phyloP scores from a whole-genome alignment of 2,329 filamentous ascomycete species.

The Curvularia eragrostidis region DNA sequence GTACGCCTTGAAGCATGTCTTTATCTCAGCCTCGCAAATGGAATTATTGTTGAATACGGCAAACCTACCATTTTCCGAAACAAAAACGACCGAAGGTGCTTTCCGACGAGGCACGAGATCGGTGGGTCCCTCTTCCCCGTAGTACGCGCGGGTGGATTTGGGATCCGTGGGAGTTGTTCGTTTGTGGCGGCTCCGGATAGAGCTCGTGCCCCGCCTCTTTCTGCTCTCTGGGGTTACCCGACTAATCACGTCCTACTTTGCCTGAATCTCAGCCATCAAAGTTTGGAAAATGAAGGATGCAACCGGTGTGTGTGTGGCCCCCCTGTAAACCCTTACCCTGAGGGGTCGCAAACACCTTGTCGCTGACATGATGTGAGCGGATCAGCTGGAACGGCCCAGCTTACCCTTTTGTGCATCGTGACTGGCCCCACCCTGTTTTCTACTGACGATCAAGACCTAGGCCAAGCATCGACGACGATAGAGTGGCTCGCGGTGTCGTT shows the following conservation, averaged over 20 bases:
- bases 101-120: not conserved
- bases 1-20: not conserved
- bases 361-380: not conserved
- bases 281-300: not conserved
- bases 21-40: not conserved
- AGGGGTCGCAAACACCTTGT: conserved; percentile 2
- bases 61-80: not conserved
- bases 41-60: not conserved
- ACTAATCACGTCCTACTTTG: not conserved
- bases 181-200: conserved; percentile 1
- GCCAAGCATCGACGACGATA: not conserved
- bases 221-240: not conserved
- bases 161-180: not conserved
- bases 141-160: not conserved
- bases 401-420: conserved; percentile 2
- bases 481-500: not conserved
- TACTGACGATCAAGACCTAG: not conserved
- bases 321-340: conserved; percentile 3
- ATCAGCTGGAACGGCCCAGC: conserved; percentile 1
- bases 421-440: not conserved
- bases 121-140: not conserved
- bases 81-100: not conserved
- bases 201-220: conserved; percentile 5
- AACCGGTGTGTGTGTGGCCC: not conserved
- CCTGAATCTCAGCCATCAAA: not conserved